Evolutionary conservation across 2,329 filamentous ascomycete genomes (phyloP), one percentile per base, ranked within the genome.

Genomic region (Hypoxylon sp.): DNA sequence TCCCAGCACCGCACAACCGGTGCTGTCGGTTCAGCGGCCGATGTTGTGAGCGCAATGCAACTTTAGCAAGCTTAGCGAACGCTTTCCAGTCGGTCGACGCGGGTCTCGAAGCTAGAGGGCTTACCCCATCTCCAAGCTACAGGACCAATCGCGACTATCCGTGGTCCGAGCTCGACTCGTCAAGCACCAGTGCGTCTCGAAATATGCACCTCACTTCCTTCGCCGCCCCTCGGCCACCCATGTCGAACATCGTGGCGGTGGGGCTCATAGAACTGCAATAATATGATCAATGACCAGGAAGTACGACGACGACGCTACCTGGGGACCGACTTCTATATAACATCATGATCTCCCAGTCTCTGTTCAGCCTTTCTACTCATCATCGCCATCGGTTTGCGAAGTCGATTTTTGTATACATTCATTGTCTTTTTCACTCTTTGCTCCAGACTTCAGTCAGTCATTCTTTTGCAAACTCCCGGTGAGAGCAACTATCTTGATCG

Each of bases 401-500:
- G 62, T 70, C 62, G 60, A 65, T 47, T 68, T 66, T 59, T 63
- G 8, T 64, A 69, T 37, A 39, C 57, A 66, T 68, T 68, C 59
- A 48, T 64, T 63, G 7, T 63, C 19, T 10, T 60, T 70, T 67
- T 62, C 62, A 69, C 61, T 65, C 69, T 71, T 65, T 20, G 30
- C 13, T 28, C 43, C 19, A 32, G 37, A 22, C 58, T 24, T 26
- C 47, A 66, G 62, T 62, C 67, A 56, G 62, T 62, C 67, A 56
- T 60, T 71, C 67, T 64, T 69, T 71, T 62, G 55, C 20, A 46
- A 46, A 19, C 70, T 72, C 71, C 70, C 48, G 70, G 71, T 71
- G 71, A 73, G 71, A 72, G 62, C 55, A 67, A 62, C 43, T 64
- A 68, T 72, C 68, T 71, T 67, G 67, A 71, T 65, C 57, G 65